Evolutionary conservation across 805 yeast genomes (phyloP).

Genomic region (Monosporozyma yasuniensis): DNA sequence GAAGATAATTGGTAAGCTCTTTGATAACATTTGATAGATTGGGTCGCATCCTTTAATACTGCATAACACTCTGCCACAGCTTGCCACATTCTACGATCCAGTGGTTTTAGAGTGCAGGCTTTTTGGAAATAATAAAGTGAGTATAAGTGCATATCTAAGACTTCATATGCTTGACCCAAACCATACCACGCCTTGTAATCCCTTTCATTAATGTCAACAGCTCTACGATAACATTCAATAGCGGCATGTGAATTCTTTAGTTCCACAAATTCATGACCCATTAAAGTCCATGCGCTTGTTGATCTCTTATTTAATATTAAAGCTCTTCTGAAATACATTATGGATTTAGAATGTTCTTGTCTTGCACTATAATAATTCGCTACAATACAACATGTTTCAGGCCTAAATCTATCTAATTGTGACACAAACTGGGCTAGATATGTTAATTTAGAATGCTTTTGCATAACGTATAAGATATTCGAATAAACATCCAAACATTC

Average conservation of each 20-base stretch:
- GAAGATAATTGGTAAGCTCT: constrained; percentile 54
- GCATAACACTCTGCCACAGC: constrained; percentile 88
- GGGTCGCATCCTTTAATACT: constrained; percentile 57
- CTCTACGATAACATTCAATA: constrained; percentile 86
- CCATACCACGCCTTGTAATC: constrained; percentile 99
- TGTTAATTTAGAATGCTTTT: constrained; percentile 73
- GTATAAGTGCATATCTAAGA: constrained; percentile 86
- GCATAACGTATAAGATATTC: constrained; percentile 92
- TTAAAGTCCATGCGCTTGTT: constrained; percentile 89
- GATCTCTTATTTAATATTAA: constrained; percentile 70
- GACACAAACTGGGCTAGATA: constrained; percentile 79
- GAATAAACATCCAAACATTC: constrained; percentile 92
- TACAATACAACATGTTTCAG: constrained; percentile 89
- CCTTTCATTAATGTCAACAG: constrained; percentile 78
- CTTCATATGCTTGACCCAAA: constrained; percentile 95
- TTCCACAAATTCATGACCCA: constrained; percentile 99
- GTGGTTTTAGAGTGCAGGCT: constrained; percentile 80
- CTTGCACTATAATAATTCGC: constrained; percentile 90
- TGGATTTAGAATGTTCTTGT: constrained; percentile 91
- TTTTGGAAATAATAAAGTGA: constrained; percentile 87
- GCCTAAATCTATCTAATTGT: constrained; percentile 74
- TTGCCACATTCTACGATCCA: constrained; percentile 92
- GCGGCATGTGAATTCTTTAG: constrained; percentile 95
- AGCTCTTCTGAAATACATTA: constrained; percentile 86
- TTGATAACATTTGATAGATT: constrained; percentile 72